Conservation (phyloP, 768 basidiomycete genomes). For the Suillus sp. region DNA sequence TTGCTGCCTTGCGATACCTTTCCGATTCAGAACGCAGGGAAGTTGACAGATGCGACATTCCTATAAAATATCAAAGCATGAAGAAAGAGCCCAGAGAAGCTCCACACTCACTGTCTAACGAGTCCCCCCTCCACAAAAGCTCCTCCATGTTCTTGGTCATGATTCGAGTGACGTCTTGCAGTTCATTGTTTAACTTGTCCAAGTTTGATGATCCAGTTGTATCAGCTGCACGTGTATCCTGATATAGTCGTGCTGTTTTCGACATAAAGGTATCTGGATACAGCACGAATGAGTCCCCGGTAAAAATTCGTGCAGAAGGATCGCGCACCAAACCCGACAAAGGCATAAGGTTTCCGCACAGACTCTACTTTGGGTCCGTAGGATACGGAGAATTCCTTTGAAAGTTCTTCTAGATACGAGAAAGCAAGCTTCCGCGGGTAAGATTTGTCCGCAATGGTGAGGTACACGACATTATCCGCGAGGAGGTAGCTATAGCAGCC, state of each 20-base stretch:
- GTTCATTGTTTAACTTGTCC: conserved; percentile 90
- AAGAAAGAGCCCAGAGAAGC: background rate
- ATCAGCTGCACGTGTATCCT: conserved; percentile 85
- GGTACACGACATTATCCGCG: conserved; percentile 89
- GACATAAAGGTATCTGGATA: conserved; percentile 94
- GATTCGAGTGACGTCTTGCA: conserved; percentile 97
- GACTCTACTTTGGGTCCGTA: conserved; percentile 94
- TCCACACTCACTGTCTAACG: conserved; percentile 77
- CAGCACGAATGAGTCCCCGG: conserved; percentile 11
- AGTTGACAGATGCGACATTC: conserved; percentile 96
- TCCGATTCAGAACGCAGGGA: conserved; percentile 95
- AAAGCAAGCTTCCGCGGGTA: conserved; percentile 97
- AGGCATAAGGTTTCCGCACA: conserved; percentile 96
- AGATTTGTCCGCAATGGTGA: conserved; percentile 94
- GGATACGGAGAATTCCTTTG: conserved; percentile 91
- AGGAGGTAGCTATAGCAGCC: conserved; percentile 81
- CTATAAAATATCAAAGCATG: conserved; percentile 40
- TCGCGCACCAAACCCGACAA: conserved; percentile 90
- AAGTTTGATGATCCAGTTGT: conserved; percentile 67
- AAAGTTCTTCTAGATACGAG: conserved; percentile 94
- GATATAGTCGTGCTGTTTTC: conserved; percentile 93
- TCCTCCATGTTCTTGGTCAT: conserved; percentile 99
- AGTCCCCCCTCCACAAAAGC: conserved; percentile 96
- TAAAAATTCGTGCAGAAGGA: conserved; percentile 6
- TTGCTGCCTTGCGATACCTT: conserved; percentile 94